These are phyloP conservation scores for Boletus rex-veris DNA, from an alignment of 768 basidiomycete species.

Conservation along the genomic window DNA sequence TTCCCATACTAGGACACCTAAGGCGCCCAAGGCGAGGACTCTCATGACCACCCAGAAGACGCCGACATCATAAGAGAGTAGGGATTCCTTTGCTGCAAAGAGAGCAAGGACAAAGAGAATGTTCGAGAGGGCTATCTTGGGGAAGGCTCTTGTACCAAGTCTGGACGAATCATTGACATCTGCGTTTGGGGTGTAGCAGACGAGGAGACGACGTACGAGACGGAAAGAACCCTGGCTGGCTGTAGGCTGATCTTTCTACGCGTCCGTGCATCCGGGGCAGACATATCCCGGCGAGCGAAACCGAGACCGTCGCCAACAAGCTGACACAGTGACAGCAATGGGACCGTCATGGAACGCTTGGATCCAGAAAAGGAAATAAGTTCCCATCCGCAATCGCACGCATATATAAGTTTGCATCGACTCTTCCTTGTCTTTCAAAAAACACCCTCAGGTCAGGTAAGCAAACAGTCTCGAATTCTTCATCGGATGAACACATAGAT, in stretches of 20 bases:
- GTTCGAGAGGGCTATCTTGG: conserved; percentile 59
- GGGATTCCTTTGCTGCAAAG: conserved; percentile 62
- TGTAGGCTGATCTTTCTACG: conserved; percentile 62
- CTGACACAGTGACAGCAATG: background rate
- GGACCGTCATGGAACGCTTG: background rate
- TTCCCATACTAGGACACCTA: conserved; percentile 63
- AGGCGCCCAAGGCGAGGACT: conserved; percentile 67
- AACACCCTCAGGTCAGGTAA: conserved; percentile 16
- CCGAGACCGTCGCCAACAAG: background rate
- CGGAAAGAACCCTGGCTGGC: conserved; percentile 50
- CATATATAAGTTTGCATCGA: conserved; percentile 7
- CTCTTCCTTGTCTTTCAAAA: conserved; percentile 4
- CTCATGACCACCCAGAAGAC: conserved; percentile 77
- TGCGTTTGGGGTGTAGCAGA: background rate
- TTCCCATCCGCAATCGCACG: conserved; percentile 12
- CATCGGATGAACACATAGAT: conserved; percentile 52
- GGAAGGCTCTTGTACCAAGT: conserved; percentile 50
- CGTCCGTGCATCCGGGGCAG: conserved; percentile 64
- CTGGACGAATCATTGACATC: conserved; percentile 26
- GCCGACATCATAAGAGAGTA: conserved; percentile 63
- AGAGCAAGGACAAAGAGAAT: conserved; percentile 59
- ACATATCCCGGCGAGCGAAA: conserved; percentile 37
- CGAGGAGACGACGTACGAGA: conserved; percentile 41
- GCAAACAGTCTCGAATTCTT: conserved; percentile 9
- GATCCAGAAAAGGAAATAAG: conserved; percentile 14